These are phyloP conservation scores for Picochlorum sp. DNA, from an alignment of 139 green algal genomes.

Conservation along the genomic window DNA sequence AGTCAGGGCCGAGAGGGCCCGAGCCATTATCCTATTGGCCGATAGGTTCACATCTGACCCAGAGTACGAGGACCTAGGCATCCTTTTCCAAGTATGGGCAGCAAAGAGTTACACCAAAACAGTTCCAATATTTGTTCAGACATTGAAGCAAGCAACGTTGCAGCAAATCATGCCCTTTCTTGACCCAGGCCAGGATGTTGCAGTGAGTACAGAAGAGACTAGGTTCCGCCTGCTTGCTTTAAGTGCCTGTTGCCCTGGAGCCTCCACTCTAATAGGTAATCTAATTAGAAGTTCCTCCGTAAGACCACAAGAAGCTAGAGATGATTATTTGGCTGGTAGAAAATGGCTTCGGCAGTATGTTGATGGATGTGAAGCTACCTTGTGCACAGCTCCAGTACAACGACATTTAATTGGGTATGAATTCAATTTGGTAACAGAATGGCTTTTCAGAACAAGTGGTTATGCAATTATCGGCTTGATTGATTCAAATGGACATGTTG, in stretches of 20 bases:
- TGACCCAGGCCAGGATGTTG: constrained; percentile 53
- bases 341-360: constrained; percentile 66
- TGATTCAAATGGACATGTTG: constrained; percentile 1
- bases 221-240: constrained; percentile 49
- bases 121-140: constrained; percentile 69
- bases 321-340: constrained; percentile 33
- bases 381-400: constrained; percentile 19
- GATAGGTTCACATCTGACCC: constrained; percentile 53
- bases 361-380: constrained; percentile 47
- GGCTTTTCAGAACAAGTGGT: constrained; percentile 26
- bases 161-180: constrained; percentile 56
- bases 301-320: constrained; percentile 6
- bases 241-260: constrained; percentile 53
- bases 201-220: constrained; percentile 57
- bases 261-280: constrained; percentile 63
- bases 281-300: constrained; percentile 39
- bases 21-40: constrained; percentile 51
- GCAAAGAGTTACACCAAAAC: constrained; percentile 70
- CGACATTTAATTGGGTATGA: constrained; percentile 7
- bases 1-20: constrained; percentile 26
- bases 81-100: constrained; percentile 75
- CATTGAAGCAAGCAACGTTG: constrained; percentile 38
- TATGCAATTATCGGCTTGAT: constrained; percentile 38
- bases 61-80: constrained; percentile 55
- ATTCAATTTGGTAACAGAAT: constrained; percentile 27